Evolutionary conservation across 192 early-diverging fungal species (phyloP).

Genomic region (Umbelopsis sp.): DNA sequence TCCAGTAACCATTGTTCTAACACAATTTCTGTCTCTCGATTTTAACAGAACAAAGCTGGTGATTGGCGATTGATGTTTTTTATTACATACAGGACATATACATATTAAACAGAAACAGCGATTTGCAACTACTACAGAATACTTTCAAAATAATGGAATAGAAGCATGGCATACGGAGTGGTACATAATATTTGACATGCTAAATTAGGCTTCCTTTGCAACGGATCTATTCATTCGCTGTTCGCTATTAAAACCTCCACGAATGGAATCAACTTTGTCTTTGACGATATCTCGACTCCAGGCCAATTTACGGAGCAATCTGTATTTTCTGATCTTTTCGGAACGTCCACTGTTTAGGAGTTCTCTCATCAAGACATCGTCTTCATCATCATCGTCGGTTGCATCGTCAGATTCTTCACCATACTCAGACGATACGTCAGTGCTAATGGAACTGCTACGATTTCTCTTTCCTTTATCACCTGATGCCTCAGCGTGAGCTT

Average conservation of each 20-base stretch:
- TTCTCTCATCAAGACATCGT: constrained; percentile 17
- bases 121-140: too few species aligned
- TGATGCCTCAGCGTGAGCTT: not conserved
- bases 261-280: constrained; percentile 24
- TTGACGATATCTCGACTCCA: constrained; percentile 20
- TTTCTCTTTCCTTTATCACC: not conserved
- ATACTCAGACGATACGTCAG: constrained; percentile 10
- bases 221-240: constrained; percentile 25
- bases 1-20: too few species aligned
- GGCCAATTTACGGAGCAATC: constrained; percentile 24
- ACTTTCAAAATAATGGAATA: not conserved
- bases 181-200: too few species aligned
- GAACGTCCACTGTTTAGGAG: not conserved
- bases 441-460: not conserved
- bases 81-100: too few species aligned
- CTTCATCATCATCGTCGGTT: constrained; percentile 15
- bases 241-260: constrained; percentile 31
- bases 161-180: not conserved
- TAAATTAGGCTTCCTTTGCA: constrained; percentile 21
- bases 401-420: constrained; percentile 3
- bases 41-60: too few species aligned
- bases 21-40: too few species aligned
- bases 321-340: constrained; percentile 21
- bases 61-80: too few species aligned
- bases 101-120: too few species aligned